A percentile compares a stretch with the other conserved stretches of the same genome.
These are phyloP conservation scores for Zygnema circumcarinatum DNA, from an alignment of 139 green algal genomes.

Conservation along the genomic window DNA sequence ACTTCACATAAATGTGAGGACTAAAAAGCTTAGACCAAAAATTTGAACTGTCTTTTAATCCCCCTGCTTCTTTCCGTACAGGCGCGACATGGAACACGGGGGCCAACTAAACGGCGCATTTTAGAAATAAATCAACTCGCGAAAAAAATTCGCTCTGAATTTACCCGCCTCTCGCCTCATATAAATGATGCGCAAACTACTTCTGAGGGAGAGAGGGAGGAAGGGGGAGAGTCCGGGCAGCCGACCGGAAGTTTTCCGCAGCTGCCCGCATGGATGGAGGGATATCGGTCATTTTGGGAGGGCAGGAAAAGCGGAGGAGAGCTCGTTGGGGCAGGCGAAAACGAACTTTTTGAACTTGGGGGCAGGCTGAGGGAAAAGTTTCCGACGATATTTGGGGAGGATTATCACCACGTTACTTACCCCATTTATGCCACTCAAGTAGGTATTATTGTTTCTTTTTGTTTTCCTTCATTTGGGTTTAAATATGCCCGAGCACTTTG, in stretches of 20 bases:
- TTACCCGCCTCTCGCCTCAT: neutral
- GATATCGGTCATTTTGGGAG: constrained; percentile 13
- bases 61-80: neutral
- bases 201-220: neutral
- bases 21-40: neutral
- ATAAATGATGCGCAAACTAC: too few relatives aligned
- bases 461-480: neutral
- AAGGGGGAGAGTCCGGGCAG: neutral
- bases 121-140: constrained; percentile 8
- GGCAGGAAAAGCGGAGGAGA: constrained; percentile 9
- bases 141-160: neutral
- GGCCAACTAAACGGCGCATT: neutral
- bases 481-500: neutral
- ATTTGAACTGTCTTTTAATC: neutral
- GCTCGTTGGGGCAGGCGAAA: constrained; percentile 14
- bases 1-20: neutral
- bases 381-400: constrained; percentile 12
- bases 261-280: neutral
- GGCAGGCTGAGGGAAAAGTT: neutral
- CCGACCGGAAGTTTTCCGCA: neutral
- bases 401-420: constrained; percentile 27
- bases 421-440: constrained; percentile 38
- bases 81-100: constrained; percentile 19
- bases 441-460: neutral
- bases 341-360: constrained; percentile 32